These are phyloP conservation scores for Aschersonia sp. DNA, from an alignment of 2,329 filamentous ascomycete genomes.

Conservation along the genomic window DNA sequence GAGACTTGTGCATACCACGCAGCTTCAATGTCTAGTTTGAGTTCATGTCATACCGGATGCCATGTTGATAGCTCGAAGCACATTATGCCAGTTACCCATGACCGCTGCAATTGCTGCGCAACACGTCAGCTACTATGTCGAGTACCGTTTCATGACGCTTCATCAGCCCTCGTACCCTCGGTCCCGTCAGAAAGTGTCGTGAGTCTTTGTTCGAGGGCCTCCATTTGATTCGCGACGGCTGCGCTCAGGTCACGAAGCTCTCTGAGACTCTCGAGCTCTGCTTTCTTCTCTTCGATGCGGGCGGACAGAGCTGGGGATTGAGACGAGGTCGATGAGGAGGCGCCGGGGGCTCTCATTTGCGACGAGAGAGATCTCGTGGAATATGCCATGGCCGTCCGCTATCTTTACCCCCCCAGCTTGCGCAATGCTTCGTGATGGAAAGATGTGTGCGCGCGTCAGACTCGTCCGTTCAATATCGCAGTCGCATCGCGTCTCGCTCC, in stretches of 20 bases:
- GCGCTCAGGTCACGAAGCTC: constrained; percentile 68
- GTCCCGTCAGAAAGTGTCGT: constrained; percentile 68
- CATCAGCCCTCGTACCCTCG: constrained; percentile 40
- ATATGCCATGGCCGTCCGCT: constrained; percentile 34
- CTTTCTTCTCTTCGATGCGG: constrained; percentile 75
- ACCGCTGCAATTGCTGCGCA: constrained; percentile 64
- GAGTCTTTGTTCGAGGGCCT: constrained; percentile 64
- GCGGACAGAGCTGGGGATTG: constrained; percentile 59
- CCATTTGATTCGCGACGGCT: constrained; percentile 69
- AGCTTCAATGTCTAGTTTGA: background rate
- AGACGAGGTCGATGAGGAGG: constrained; percentile 31
- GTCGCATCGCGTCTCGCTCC: too few species aligned
- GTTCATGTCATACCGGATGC: constrained; percentile 49
- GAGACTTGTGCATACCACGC: background rate
- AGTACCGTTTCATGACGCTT: background rate
- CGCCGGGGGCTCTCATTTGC: constrained; percentile 51
- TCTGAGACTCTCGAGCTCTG: constrained; percentile 65
- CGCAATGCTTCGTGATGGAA: too few species aligned
- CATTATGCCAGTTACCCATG: constrained; percentile 77
- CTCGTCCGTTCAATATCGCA: too few species aligned
- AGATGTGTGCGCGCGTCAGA: too few species aligned
- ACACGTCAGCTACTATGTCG: constrained; percentile 8
- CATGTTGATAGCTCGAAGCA: constrained; percentile 74
- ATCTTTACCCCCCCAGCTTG: too few species aligned
- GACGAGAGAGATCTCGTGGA: constrained; percentile 44